Percentiles rank a stretch among this genome's conserved stretches.
Conservation (phyloP, 2,329 filamentous ascomycete genomes). For the Microdochium nivale region DNA sequence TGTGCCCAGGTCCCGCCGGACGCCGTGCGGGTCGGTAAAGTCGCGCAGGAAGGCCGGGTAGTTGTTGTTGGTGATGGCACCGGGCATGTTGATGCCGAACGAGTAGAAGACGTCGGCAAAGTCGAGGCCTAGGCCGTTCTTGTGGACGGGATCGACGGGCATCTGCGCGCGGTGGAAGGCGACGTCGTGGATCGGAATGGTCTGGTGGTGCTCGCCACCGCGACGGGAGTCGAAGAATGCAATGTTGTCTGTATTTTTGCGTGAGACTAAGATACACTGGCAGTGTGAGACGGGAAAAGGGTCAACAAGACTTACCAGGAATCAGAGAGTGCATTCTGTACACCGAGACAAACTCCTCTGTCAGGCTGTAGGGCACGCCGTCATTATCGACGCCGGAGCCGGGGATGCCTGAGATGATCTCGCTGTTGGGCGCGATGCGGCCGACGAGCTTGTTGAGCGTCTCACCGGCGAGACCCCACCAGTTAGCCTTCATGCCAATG, state of each 20-base stretch:
- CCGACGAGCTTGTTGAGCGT: slow-evolving; percentile 29
- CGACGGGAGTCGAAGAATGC: slow-evolving; percentile 14
- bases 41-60: slow-evolving; percentile 30
- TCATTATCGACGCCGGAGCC: slow-evolving; percentile 21
- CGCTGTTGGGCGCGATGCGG: slow-evolving; percentile 27
- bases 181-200: slow-evolving; percentile 19
- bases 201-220: slow-evolving; percentile 15
- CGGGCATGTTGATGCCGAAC: slow-evolving; percentile 38
- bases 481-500: slow-evolving; percentile 34
- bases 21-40: slow-evolving; percentile 29
- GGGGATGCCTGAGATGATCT: slow-evolving; percentile 22
- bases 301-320: slow-evolving; percentile 8
- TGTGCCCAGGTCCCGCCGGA: slow-evolving; percentile 31
- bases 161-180: slow-evolving; percentile 23
- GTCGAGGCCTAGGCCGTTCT: too few relatives aligned
- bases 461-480: slow-evolving; percentile 35
- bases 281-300: not conserved
- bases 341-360: slow-evolving; percentile 34
- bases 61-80: slow-evolving; percentile 30
- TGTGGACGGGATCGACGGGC: slow-evolving; percentile 13
- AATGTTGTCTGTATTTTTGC: slow-evolving; percentile 10
- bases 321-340: slow-evolving; percentile 33
- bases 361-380: slow-evolving; percentile 29
- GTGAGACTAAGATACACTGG: too few relatives aligned
- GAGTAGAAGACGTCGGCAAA: slow-evolving; percentile 32